Base-by-base conservation (phyloP, 2,329 filamentous ascomycete genomes). In the Tolypocladium cylindrosporum region DNA sequence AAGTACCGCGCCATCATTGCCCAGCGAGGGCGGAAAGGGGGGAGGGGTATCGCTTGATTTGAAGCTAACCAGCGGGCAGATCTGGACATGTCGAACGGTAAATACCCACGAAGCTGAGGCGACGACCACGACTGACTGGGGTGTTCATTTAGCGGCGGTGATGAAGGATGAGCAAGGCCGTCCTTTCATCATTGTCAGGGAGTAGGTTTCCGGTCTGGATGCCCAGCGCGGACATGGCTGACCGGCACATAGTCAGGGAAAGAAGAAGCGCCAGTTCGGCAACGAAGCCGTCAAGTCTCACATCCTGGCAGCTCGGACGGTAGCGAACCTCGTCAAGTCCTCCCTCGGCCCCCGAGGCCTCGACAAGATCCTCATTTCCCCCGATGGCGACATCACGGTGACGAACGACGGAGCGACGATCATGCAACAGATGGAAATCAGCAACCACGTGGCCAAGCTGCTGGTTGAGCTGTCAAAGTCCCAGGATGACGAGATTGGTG, bases 401-500 rank as follows among this genome's bases (percentile, higher is more conserved):
- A 99, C 94, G 66, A 99, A 99, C 79, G 94, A 99, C 77, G 94
- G 94, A 69, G 95, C 95, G 57, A 99, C 94, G 52, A 99, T 99
- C 68, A 81, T 99, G 65, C 88, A 90, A 68, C 91, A 96, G 83
- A 99, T 99, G 94, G 94, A 99, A 79, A 93, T 99, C 66, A 90
- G 90, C 66, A 97, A 99, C 81, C 93, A 97, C 75, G 91, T 99
- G 61, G 94, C 94, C 62, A 97, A 97, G 79, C 82, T 99, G 55
- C 80, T 99, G 60, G 94, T 99, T 55, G 93, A 97, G 73, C 86
- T 99, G 45, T 97, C 94, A 63, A 97, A 96, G 79, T 97, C 94
- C 43, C 94, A 99, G 74, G 94, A 99, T 69, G 93, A 97, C 67
- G 94, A 99, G 77, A 99, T 99, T 69, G 94, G 94, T 70, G 94